Percentiles rank a stretch among this genome's conserved stretches.
These are phyloP conservation scores for Pseudogymnoascus sp. DNA, from an alignment of 2,329 filamentous ascomycete genomes.

Conservation along the genomic window DNA sequence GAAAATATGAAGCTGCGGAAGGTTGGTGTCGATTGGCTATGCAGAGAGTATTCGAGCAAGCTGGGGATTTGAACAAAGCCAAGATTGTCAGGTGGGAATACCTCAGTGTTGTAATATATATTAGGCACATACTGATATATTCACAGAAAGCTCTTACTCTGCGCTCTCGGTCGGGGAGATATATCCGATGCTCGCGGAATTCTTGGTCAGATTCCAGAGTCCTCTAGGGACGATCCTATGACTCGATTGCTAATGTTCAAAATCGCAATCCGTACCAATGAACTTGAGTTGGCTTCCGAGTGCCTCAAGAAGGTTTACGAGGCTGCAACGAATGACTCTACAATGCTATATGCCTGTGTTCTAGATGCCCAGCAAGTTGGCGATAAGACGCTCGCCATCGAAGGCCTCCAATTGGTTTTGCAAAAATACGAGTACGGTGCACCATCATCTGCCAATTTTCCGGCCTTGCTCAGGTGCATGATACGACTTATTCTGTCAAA, in stretches of 20 bases:
- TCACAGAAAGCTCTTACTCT: constrained; percentile 64
- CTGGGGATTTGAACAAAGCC: constrained; percentile 57
- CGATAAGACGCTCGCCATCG: constrained; percentile 52
- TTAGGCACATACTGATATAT: constrained; percentile 9
- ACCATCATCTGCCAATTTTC: constrained; percentile 48
- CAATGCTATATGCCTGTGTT: constrained; percentile 72
- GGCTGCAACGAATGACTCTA: constrained; percentile 45
- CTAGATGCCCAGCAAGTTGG: constrained; percentile 64
- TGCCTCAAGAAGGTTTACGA: constrained; percentile 56
- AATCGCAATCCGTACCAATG: constrained; percentile 52
- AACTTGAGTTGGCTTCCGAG: constrained; percentile 51
- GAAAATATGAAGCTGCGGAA: constrained; percentile 48
- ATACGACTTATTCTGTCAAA: constrained; percentile 44
- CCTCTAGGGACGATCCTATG: constrained; percentile 51
- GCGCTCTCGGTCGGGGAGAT: constrained; percentile 54
- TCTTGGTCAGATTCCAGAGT: constrained; percentile 53
- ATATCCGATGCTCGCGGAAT: constrained; percentile 45
- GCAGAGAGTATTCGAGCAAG: constrained; percentile 58
- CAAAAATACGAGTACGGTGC: constrained; percentile 44
- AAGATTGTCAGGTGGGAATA: constrained; percentile 43
- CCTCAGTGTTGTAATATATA: constrained; percentile 12
- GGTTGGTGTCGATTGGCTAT: constrained; percentile 66
- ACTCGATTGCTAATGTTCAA: constrained; percentile 73
- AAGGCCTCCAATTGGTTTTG: constrained; percentile 53
- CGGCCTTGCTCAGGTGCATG: constrained; percentile 56